A percentile compares a stretch with the other conserved stretches of the same genome.
Evolutionary conservation across 805 yeast genomes (phyloP).

Genomic region (Schwanniomyces pseudopolymorphus): DNA sequence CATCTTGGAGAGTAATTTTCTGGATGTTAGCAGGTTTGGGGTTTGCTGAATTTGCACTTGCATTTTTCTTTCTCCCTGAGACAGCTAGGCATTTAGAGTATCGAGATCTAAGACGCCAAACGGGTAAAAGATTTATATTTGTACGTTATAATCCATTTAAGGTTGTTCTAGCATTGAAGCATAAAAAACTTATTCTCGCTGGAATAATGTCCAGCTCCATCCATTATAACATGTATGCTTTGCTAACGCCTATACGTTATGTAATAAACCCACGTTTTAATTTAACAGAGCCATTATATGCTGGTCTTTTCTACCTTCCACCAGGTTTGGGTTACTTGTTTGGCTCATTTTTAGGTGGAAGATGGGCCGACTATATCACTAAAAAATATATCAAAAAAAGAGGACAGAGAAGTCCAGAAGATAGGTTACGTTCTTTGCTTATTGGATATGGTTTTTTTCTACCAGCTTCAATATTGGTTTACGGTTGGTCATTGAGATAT

Average conservation of each 20-base stretch:
- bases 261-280: constrained; percentile 57
- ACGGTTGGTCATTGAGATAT: constrained; percentile 53
- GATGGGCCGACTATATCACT: constrained; percentile 50
- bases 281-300: constrained; percentile 46
- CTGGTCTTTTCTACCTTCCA: constrained; percentile 54
- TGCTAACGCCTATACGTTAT: constrained; percentile 55
- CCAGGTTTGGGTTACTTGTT: constrained; percentile 55
- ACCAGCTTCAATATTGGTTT: constrained; percentile 55
- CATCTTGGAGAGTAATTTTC: constrained; percentile 54
- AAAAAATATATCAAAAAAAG: constrained; percentile 40
- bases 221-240: constrained; percentile 49
- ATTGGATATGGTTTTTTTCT: constrained; percentile 76
- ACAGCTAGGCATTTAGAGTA: constrained; percentile 35
- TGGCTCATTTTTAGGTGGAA: constrained; percentile 55
- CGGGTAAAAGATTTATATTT: constrained; percentile 38
- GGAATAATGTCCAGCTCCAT: constrained; percentile 42
- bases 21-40: constrained; percentile 49
- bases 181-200: constrained; percentile 44
- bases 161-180: constrained; percentile 41
- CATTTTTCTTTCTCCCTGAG: constrained; percentile 46
- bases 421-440: constrained; percentile 60
- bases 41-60: constrained; percentile 28
- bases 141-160: constrained; percentile 47
- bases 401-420: constrained; percentile 63
- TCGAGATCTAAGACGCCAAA: constrained; percentile 12